Evolutionary conservation across 768 basidiomycete species (phyloP).

Genomic region (Lactarius hengduanensis): DNA sequence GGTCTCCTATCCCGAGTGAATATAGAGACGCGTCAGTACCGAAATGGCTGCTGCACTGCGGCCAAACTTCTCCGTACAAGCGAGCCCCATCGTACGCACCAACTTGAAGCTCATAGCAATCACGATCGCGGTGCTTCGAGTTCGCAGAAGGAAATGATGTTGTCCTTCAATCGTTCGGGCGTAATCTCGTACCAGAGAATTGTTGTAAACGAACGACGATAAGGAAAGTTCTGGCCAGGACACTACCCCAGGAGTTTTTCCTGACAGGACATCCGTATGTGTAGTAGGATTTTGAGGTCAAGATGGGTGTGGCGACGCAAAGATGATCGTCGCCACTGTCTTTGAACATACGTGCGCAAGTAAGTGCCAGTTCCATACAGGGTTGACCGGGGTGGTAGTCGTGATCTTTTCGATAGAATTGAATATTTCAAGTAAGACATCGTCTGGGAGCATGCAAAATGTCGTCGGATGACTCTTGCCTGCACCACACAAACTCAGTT

Average conservation of each 20-base stretch:
- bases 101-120: too few relatives aligned
- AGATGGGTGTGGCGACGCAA: not conserved
- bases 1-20: too few relatives aligned
- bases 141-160: too few relatives aligned
- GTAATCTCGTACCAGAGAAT: too few relatives aligned
- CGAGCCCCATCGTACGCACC: too few relatives aligned
- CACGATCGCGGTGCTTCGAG: too few relatives aligned
- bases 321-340: not conserved
- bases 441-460: not conserved
- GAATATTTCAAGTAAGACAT: not conserved
- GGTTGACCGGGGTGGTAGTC: rapidly evolving
- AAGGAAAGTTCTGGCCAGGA: not conserved
- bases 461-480: not conserved
- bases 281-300: not conserved
- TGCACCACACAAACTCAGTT: not conserved
- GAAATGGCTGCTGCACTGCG: too few relatives aligned
- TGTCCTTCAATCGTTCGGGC: too few relatives aligned
- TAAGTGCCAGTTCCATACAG: not conserved
- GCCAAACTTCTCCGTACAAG: too few relatives aligned
- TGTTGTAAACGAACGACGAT: too few relatives aligned
- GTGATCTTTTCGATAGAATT: not conserved
- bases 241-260: not conserved
- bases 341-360: not conserved
- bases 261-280: not conserved
- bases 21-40: too few relatives aligned